A percentile compares a stretch with the other conserved stretches of the same genome.
Conservation (phyloP, 2,329 filamentous ascomycete species). For the Diaporthe vaccinii region DNA sequence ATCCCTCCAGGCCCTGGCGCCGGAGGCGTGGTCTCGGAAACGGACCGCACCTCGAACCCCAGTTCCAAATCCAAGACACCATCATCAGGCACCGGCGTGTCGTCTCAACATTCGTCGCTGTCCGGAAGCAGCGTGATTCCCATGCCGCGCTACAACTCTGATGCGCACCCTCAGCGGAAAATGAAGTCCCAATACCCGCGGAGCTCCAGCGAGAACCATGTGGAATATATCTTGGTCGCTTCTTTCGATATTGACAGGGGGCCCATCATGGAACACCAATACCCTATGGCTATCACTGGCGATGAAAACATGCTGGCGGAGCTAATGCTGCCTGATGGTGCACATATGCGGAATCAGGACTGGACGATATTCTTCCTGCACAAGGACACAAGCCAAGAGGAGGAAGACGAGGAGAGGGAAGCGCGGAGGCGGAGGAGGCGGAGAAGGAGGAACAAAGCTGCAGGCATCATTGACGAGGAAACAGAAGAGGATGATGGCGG, state of each 20-base stretch:
- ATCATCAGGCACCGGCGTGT: slow-evolving; percentile 67
- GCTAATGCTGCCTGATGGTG: slow-evolving; percentile 97
- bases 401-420: slow-evolving; percentile 80
- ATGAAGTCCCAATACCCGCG: slow-evolving; percentile 82
- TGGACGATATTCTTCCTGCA: slow-evolving; percentile 99
- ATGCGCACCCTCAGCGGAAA: slow-evolving; percentile 66
- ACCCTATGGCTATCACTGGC: slow-evolving; percentile 92
- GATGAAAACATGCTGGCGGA: slow-evolving; percentile 99
- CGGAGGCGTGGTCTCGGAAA: slow-evolving; percentile 56
- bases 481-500: slow-evolving; percentile 65
- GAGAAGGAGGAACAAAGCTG: slow-evolving; percentile 64
- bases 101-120: slow-evolving; percentile 73
- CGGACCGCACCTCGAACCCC: slow-evolving; percentile 69
- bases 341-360: slow-evolving; percentile 93
- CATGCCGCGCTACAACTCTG: slow-evolving; percentile 61
- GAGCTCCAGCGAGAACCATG: slow-evolving; percentile 87
- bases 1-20: slow-evolving; percentile 55
- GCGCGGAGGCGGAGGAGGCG: slow-evolving; percentile 65
- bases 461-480: slow-evolving; percentile 62
- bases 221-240: slow-evolving; percentile 97
- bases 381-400: slow-evolving; percentile 88
- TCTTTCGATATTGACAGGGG: slow-evolving; percentile 98
- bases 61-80: slow-evolving; percentile 72
- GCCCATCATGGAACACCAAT: slow-evolving; percentile 98
- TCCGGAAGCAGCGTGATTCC: slow-evolving; percentile 52